A percentile compares a stretch with the other conserved stretches of the same genome.
phyloP scores from a whole-genome alignment of 768 basidiomycete species.

The Phaeotremella skinneri region DNA sequence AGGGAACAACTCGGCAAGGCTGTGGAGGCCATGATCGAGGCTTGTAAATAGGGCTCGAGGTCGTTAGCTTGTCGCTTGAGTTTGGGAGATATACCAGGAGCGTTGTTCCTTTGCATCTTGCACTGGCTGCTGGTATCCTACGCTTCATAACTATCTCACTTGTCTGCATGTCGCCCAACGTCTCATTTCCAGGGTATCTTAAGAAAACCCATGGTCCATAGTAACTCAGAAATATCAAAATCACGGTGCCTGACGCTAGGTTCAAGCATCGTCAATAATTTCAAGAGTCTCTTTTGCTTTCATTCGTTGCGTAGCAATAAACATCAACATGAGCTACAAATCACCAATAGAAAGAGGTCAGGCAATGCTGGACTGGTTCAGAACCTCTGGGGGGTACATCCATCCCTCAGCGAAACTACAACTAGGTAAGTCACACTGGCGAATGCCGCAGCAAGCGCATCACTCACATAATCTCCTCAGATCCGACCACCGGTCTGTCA shows the following conservation, averaged over 20 bases:
- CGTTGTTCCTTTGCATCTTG: too few species aligned
- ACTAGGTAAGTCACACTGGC: background rate
- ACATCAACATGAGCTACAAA: background rate
- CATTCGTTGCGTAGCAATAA: background rate
- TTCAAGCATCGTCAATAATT: too few species aligned
- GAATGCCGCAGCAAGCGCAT: background rate
- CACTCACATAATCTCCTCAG: slow-evolving; percentile 6
- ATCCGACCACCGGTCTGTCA: slow-evolving; percentile 37
- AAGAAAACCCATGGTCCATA: too few species aligned
- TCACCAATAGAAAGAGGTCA: background rate
- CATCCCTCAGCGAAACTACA: background rate
- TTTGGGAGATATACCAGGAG: too few species aligned
- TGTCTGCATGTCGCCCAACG: too few species aligned
- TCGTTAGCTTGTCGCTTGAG: background rate
- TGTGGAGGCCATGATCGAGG: slow-evolving; percentile 35
- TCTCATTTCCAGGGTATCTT: too few species aligned
- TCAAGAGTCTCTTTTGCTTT: too few species aligned
- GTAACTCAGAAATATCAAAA: too few species aligned
- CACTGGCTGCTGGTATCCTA: too few species aligned
- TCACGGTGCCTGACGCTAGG: too few species aligned
- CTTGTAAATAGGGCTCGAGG: slow-evolving; percentile 17
- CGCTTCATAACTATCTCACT: too few species aligned
- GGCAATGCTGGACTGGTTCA: background rate
- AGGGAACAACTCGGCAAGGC: slow-evolving; percentile 21
- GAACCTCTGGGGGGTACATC: background rate